phyloP scores from a whole-genome alignment of 78 protist genomes.

The Emiliania huxleyi region DNA sequence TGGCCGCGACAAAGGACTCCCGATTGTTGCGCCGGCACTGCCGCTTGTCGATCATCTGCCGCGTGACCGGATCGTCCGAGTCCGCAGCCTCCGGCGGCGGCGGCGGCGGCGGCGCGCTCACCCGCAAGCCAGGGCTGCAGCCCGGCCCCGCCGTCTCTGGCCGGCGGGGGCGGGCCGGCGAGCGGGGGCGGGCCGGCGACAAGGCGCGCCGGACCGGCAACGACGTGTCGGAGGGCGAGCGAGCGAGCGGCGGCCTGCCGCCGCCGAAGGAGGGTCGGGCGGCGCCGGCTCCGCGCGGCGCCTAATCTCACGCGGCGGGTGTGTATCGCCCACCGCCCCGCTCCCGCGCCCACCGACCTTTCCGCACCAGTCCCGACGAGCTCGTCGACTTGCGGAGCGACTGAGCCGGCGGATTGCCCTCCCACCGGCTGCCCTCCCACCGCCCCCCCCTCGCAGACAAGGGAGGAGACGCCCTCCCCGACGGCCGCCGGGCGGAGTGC shows the following conservation, averaged over 20 bases:
- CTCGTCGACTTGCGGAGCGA: too few relatives aligned
- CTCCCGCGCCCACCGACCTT: too few relatives aligned
- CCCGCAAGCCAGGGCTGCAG: not conserved
- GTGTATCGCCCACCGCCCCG: too few relatives aligned
- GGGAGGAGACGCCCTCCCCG: too few relatives aligned
- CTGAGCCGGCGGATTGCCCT: too few relatives aligned
- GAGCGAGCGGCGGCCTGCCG: not conserved
- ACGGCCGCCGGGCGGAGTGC: too few relatives aligned
- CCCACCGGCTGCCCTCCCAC: too few relatives aligned
- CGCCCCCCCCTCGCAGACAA: too few relatives aligned
- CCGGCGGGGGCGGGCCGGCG: not conserved
- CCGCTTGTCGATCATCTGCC: slow-evolving; percentile 29
- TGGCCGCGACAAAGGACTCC: not conserved
- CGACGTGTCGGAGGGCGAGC: not conserved
- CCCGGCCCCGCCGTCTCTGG: not conserved
- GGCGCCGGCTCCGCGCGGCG: too few relatives aligned
- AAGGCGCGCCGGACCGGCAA: too few relatives aligned
- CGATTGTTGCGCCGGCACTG: not conserved
- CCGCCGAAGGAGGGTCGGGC: not conserved
- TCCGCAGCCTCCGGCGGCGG: not conserved
- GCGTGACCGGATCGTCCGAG: not conserved
- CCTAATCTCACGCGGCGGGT: too few relatives aligned
- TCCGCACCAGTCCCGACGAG: too few relatives aligned
- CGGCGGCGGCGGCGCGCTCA: not conserved
- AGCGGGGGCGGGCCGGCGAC: not conserved